Evolutionary conservation across 192 early-diverging fungal genomes (phyloP).

Genomic region (Entophlyctis luteolus): DNA sequence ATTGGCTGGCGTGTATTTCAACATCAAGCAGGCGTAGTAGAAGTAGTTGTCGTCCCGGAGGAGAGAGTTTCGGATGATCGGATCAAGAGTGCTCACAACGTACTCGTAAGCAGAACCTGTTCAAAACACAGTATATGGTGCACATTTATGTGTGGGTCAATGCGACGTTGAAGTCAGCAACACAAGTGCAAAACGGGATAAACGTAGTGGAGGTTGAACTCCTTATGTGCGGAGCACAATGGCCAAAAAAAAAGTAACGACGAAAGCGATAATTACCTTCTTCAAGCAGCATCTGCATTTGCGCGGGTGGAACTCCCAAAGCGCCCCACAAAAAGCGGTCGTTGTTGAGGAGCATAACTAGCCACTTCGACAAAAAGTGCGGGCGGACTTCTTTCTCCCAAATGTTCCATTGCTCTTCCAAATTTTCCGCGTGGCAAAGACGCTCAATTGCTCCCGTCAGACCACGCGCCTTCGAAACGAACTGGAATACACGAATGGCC

Average conservation of each 20-base stretch:
- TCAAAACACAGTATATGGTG: background rate
- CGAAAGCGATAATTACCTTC: constrained; percentile 48
- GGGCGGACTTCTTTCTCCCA: constrained; percentile 68
- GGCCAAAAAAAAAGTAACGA: background rate
- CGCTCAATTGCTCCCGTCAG: constrained; percentile 50
- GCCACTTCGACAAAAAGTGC: constrained; percentile 57
- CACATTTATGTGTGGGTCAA: background rate
- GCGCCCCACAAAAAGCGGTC: constrained; percentile 80
- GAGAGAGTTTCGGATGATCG: constrained; percentile 57
- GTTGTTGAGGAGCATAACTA: constrained; percentile 68
- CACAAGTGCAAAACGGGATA: constrained; percentile 22
- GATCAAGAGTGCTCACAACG: constrained; percentile 77
- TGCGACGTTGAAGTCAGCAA: constrained; percentile 30
- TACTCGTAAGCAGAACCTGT: constrained; percentile 68
- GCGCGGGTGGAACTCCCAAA: constrained; percentile 78
- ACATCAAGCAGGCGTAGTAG: constrained; percentile 72
- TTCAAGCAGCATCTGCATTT: constrained; percentile 78
- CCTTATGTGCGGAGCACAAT: constrained; percentile 1
- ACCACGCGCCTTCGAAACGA: constrained; percentile 56
- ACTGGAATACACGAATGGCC: constrained; percentile 65
- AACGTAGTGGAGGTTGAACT: constrained; percentile 30
- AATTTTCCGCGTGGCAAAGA: constrained; percentile 49
- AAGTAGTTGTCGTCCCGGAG: constrained; percentile 79
- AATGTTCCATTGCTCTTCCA: constrained; percentile 59
- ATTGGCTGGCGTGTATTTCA: constrained; percentile 62